Base-by-base conservation (phyloP, 2,329 filamentous ascomycete species). In the Beauveria medogensis region DNA sequence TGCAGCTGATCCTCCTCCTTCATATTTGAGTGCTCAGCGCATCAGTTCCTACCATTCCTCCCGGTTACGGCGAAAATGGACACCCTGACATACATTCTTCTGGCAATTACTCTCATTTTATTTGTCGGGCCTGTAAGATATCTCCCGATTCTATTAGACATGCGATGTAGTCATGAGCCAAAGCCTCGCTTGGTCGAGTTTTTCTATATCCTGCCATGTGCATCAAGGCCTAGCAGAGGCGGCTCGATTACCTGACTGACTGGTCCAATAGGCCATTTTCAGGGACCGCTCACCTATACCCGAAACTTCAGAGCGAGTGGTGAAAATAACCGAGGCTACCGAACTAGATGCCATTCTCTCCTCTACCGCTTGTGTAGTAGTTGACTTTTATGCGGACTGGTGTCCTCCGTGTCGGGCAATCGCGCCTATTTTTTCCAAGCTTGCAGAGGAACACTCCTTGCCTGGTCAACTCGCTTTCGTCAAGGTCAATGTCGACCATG, bases 361-460 rank as follows among this genome's bases (percentile, higher is more conserved):
- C 28, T 64, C 66, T 60, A 76, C 84, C 70, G 79, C 79, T 28
- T 73, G 89, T 66, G 82, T 93, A 66, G 79, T 96, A 63, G 77
- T 96, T 70, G 92, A 96, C 80, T 92, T 86, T 78, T 91, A 88
- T 74, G 92, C 92, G 59, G 86, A 81, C 66, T 96, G 92, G 92
- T 96, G 92, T 80, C 91, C 91, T 62, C 92, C 92, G 61, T 96
- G 92, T 87, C 95, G 92, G 78, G 82, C 86, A 67, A 93, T 96
- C 67, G 85, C 91, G 30, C 92, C 92, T 58, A 74, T 85, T 63
- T 79, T 95, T 63, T 66, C 68, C 40, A 63, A 63, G 40, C 61
- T 69, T 2, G 69, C 68, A 12, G 68, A 65, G 16, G 55, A 52
- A 22, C 64, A 66, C 43, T 51, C 64, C 9, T 43, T 57, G 2